Conservation (phyloP, 495 filamentous ascomycete species). For the Neurospora sp. region DNA sequence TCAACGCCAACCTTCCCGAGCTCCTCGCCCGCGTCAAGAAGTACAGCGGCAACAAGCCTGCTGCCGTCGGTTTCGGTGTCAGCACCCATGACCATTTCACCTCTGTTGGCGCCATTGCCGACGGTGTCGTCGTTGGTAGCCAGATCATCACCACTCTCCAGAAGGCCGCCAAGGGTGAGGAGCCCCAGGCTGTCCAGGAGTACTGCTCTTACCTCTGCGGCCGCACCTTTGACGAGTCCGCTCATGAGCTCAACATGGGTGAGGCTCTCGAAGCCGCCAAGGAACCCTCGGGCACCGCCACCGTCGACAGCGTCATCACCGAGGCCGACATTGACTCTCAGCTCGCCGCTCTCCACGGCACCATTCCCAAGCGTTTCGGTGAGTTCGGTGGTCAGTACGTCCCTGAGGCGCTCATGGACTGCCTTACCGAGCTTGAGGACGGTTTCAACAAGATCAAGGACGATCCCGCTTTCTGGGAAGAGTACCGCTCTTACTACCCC, state of each 20-base stretch:
- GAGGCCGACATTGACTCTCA: conserved; percentile 35
- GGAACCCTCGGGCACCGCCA: conserved; percentile 43
- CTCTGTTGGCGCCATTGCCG: conserved; percentile 69
- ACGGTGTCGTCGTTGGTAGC: conserved; percentile 96
- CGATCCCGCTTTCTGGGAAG: conserved; percentile 91
- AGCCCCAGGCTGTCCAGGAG: conserved; percentile 66
- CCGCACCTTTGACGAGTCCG: conserved; percentile 38
- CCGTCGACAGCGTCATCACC: conserved; percentile 36
- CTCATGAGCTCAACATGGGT: conserved; percentile 52
- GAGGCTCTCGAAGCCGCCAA: conserved; percentile 48
- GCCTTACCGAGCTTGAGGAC: conserved; percentile 75
- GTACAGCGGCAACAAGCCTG: conserved; percentile 81
- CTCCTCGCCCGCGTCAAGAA: conserved; percentile 79
- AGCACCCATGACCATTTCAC: conserved; percentile 92
- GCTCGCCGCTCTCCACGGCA: conserved; percentile 37
- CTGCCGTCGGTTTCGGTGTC: conserved; percentile 90
- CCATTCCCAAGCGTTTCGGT: conserved; percentile 77
- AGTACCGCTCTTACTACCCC: conserved; percentile 91
- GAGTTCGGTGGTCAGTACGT: conserved; percentile 99
- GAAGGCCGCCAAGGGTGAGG: conserved; percentile 57
- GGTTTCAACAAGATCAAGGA: conserved; percentile 83
- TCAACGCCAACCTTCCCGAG: conserved; percentile 70
- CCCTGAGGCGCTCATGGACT: conserved; percentile 96
- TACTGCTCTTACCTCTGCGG: conserved; percentile 79
- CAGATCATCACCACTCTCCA: conserved; percentile 78